Percentiles rank a stretch among this genome's conserved stretches.
Conservation (phyloP, 345 rosid genomes). For the Pistacia atlantica region DNA sequence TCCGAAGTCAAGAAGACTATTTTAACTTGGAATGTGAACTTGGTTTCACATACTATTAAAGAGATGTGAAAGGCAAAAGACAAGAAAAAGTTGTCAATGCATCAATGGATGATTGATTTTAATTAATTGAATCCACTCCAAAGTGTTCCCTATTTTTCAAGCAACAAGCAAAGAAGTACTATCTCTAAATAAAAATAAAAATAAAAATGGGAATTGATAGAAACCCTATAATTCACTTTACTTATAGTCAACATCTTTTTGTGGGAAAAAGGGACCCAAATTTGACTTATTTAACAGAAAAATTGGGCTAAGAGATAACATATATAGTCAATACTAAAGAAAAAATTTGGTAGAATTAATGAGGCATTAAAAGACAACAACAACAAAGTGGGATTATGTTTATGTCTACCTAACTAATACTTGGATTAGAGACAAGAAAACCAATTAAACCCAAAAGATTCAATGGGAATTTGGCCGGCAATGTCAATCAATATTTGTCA, state of each 20-base stretch:
- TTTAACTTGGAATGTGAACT: not conserved
- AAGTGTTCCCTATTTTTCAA: slow-evolving; percentile 20
- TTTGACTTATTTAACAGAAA: not conserved
- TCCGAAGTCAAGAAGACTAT: not conserved
- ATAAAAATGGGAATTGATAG: not conserved
- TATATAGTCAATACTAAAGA: not conserved
- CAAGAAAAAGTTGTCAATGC: not conserved
- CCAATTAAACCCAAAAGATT: slow-evolving; percentile 18
- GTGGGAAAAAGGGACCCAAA: not conserved
- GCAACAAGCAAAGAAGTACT: slow-evolving; percentile 20
- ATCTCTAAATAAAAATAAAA: slow-evolving; percentile 12
- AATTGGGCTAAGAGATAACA: not conserved
- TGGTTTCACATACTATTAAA: not conserved
- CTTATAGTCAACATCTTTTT: not conserved
- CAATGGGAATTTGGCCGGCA: slow-evolving; percentile 30
- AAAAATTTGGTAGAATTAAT: slow-evolving; percentile 14
- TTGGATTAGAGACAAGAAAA: slow-evolving; percentile 32
- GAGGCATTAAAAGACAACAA: slow-evolving; percentile 12
- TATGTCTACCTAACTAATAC: not conserved
- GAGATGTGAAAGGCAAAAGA: slow-evolving; percentile 10
- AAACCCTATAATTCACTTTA: not conserved
- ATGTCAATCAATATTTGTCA: slow-evolving; percentile 19
- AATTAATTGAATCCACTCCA: not conserved
- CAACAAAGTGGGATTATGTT: slow-evolving; percentile 13
- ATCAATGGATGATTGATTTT: not conserved